Conservation (phyloP, 1,284 basidiomycete genomes). For the Mycosarcoma maydis region DNA sequence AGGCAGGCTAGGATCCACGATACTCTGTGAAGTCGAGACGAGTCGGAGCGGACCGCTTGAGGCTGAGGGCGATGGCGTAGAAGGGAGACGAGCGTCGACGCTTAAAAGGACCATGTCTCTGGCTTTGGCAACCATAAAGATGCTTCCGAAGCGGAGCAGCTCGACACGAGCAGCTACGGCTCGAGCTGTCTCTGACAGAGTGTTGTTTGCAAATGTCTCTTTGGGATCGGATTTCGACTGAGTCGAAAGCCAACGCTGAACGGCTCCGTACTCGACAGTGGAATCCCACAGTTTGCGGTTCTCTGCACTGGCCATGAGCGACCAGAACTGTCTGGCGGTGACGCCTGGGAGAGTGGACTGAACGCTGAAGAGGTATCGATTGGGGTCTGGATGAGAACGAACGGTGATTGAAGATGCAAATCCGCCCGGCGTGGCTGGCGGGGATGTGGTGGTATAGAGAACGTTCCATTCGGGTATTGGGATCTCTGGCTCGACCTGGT, state of each 20-base stretch:
- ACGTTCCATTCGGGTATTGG: slow-evolving; percentile 51
- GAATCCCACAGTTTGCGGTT: slow-evolving; percentile 58
- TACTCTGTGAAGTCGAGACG: slow-evolving; percentile 48
- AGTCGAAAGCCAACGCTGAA: slow-evolving; percentile 43
- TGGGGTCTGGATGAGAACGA: slow-evolving; percentile 48
- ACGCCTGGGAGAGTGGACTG: slow-evolving; percentile 50
- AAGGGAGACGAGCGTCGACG: slow-evolving; percentile 51
- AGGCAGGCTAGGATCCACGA: slow-evolving; percentile 42
- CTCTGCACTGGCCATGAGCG: slow-evolving; percentile 56
- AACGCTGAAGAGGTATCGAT: slow-evolving; percentile 53
- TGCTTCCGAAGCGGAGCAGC: slow-evolving; percentile 51
- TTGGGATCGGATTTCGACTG: slow-evolving; percentile 4
- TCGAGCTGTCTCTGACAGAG: slow-evolving; percentile 12
- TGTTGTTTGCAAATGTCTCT: neutral
- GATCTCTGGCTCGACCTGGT: slow-evolving; percentile 20
- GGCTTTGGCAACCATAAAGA: slow-evolving; percentile 61
- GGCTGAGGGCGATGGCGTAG: slow-evolving; percentile 4
- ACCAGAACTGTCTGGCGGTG: slow-evolving; percentile 56
- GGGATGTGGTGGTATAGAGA: slow-evolving; percentile 39
- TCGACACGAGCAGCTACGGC: slow-evolving; percentile 45
- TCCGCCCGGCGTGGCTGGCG: slow-evolving; percentile 16
- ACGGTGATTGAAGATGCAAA: slow-evolving; percentile 51
- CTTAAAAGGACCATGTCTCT: slow-evolving; percentile 57
- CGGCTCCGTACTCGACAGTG: slow-evolving; percentile 41
- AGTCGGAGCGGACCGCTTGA: slow-evolving; percentile 34